Percentiles rank a stretch among this genome's conserved stretches.
Conservation (phyloP, 768 basidiomycete genomes). For the Pilatotrama ljubarskyi region DNA sequence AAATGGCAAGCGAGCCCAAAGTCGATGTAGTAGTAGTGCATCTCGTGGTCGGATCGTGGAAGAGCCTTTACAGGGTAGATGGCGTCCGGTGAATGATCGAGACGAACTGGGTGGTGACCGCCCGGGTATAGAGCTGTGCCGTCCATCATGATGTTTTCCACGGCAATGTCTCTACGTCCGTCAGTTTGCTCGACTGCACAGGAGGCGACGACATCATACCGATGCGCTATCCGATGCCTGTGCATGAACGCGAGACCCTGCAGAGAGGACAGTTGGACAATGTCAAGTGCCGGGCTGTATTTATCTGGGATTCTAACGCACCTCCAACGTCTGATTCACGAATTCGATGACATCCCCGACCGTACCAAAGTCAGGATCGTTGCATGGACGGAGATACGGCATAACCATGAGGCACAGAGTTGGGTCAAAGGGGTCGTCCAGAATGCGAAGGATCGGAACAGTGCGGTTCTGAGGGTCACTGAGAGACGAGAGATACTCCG, state of each 20-base stretch:
- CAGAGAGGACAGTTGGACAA: too few relatives aligned
- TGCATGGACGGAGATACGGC: slow-evolving; percentile 19
- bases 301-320: background rate
- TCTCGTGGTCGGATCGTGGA: slow-evolving; percentile 35
- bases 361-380: slow-evolving; percentile 14
- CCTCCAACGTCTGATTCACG: slow-evolving; percentile 8
- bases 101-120: slow-evolving; percentile 27
- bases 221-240: slow-evolving; percentile 17
- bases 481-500: slow-evolving; percentile 4
- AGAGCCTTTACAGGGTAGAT: slow-evolving; percentile 30
- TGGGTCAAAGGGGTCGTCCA: slow-evolving; percentile 17
- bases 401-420: slow-evolving; percentile 22
- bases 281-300: too few relatives aligned
- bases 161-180: slow-evolving; percentile 22
- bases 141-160: slow-evolving; percentile 28
- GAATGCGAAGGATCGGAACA: slow-evolving; percentile 23
- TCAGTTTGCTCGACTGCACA: too few relatives aligned
- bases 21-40: slow-evolving; percentile 32
- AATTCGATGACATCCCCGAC: slow-evolving; percentile 24
- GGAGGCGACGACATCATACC: slow-evolving; percentile 19
- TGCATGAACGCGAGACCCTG: slow-evolving; percentile 24
- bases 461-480: slow-evolving; percentile 24
- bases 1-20: slow-evolving; percentile 24
- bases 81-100: slow-evolving; percentile 36
- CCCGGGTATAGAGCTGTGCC: slow-evolving; percentile 17